These are phyloP conservation scores for Vachellia collinsii DNA, from an alignment of 306 rosid species.

Conservation along the genomic window DNA sequence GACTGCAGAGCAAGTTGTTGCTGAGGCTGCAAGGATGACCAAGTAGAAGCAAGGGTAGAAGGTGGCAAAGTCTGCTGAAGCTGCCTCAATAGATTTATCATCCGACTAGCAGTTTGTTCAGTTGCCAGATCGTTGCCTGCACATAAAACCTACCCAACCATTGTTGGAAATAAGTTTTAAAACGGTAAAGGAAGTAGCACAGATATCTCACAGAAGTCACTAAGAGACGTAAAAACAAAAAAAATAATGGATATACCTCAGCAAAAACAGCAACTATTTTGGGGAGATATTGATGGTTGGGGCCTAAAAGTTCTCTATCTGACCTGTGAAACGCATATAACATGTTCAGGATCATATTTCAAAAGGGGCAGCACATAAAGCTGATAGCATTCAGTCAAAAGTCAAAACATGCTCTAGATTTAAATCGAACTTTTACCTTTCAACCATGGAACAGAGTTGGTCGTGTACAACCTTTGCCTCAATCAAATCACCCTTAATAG, in stretches of 20 bases:
- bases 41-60: conserved; percentile 90
- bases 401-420: conserved; percentile 23
- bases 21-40: conserved; percentile 98
- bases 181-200: conserved; percentile 8
- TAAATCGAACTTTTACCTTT: conserved; percentile 52
- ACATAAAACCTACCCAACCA: conserved; percentile 67
- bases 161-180: conserved; percentile 18
- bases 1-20: conserved; percentile 94
- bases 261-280: conserved; percentile 75
- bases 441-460: conserved; percentile 75
- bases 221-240: no score
- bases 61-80: conserved; percentile 96
- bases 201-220: conserved; percentile 7
- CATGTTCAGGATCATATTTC: not conserved
- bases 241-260: conserved; percentile 47
- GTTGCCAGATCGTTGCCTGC: conserved; percentile 88
- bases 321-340: conserved; percentile 50
- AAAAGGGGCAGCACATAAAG: not conserved
- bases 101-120: conserved; percentile 82
- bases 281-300: conserved; percentile 70
- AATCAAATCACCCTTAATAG: conserved; percentile 72
- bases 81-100: conserved; percentile 83
- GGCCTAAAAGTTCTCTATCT: conserved; percentile 69
- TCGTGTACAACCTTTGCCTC: conserved; percentile 79
- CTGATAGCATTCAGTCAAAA: conserved; percentile 11